These are phyloP conservation scores for Gracilariopsis chorda DNA, from an alignment of 23 red algal genomes.

Conservation along the genomic window DNA sequence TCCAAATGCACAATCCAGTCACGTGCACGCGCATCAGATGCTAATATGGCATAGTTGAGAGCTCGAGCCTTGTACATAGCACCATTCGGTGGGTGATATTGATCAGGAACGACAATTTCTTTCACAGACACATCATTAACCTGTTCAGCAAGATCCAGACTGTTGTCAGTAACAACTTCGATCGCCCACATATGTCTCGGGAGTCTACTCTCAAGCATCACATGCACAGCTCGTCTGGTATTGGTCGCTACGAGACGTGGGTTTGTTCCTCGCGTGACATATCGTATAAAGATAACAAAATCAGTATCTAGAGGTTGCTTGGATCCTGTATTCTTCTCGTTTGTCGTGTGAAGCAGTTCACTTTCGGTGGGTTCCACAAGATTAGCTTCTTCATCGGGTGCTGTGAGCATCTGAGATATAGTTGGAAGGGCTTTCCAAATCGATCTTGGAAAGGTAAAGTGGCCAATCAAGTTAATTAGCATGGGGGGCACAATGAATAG, in stretches of 20 bases:
- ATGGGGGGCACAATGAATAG: conserved; percentile 63
- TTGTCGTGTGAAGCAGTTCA: not conserved
- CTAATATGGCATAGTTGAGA: conserved; percentile 62
- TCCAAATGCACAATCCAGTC: conserved; percentile 83
- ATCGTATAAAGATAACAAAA: conserved; percentile 54
- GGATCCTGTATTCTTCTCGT: not conserved
- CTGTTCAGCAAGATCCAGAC: conserved; percentile 4
- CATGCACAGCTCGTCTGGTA: conserved; percentile 13
- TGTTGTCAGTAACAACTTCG: conserved; percentile 71
- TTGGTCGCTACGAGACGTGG: conserved; percentile 27
- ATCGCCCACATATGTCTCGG: conserved; percentile 35
- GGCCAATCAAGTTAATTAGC: conserved; percentile 53
- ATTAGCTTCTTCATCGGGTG: not conserved
- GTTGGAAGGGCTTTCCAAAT: conserved; percentile 28
- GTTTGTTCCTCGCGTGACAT: conserved; percentile 72
- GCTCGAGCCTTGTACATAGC: conserved; percentile 70
- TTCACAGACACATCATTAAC: not conserved
- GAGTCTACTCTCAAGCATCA: conserved; percentile 30
- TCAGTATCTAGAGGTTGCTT: not conserved
- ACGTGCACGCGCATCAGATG: conserved; percentile 1
- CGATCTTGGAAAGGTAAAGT: conserved; percentile 36
- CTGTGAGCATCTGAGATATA: conserved; percentile 6
- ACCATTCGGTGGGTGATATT: conserved; percentile 36
- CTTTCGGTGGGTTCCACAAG: not conserved
- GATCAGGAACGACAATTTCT: conserved; percentile 55